These are phyloP conservation scores for Xylaria telfairii DNA, from an alignment of 495 filamentous ascomycete genomes.

Conservation along the genomic window DNA sequence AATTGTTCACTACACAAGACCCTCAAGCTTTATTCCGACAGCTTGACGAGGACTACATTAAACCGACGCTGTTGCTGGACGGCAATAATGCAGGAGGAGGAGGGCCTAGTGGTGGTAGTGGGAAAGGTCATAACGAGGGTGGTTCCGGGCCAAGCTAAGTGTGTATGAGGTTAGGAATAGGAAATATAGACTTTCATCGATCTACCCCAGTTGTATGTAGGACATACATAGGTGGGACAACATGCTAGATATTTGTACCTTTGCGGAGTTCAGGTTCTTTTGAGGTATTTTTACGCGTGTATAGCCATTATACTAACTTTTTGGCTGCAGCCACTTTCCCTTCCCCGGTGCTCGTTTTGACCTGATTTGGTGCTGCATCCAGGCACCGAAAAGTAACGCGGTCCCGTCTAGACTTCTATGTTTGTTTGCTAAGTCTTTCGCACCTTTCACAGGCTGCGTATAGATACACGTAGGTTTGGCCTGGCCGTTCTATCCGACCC, in stretches of 20 bases:
- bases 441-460: no score
- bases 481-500: no score
- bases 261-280: conserved; percentile 14
- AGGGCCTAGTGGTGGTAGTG: conserved; percentile 22
- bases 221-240: conserved; percentile 10
- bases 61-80: conserved; percentile 89
- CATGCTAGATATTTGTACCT: not conserved
- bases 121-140: conserved; percentile 33
- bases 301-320: not conserved
- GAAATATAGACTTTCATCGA: conserved; percentile 17
- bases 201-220: not conserved
- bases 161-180: conserved; percentile 2
- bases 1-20: conserved; percentile 74
- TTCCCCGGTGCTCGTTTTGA: no score
- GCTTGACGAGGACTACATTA: conserved; percentile 95
- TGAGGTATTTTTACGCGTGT: not conserved
- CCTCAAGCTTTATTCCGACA: conserved; percentile 91
- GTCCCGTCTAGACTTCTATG: not conserved
- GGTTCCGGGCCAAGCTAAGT: conserved; percentile 30
- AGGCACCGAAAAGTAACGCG: not conserved
- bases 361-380: not conserved
- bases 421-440: no score
- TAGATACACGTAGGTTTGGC: no score
- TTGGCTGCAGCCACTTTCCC: not conserved
- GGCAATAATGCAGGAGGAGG: conserved; percentile 39